Percentiles rank a stretch among this genome's conserved stretches.
phyloP scores from a whole-genome alignment of 179 eudicot genomes.

The Actinidia arguta region DNA sequence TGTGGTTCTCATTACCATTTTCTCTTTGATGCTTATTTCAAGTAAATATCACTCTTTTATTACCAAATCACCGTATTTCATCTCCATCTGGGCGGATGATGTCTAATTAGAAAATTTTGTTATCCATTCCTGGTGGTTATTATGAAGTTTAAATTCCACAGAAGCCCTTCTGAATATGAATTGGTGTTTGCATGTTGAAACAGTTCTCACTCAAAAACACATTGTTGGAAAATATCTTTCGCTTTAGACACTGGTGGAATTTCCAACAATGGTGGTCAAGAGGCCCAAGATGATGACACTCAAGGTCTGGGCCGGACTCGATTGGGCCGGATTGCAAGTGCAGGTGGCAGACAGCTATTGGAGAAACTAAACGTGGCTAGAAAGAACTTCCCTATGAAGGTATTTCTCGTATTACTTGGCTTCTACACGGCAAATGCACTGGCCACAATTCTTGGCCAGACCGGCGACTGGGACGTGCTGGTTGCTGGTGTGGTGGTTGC shows the following conservation, averaged over 20 bases:
- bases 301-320: constrained; percentile 86
- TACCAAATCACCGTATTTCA: not conserved
- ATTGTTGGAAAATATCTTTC: constrained; percentile 56
- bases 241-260: constrained; percentile 82
- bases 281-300: constrained; percentile 48
- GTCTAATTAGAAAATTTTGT: not conserved
- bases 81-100: not conserved
- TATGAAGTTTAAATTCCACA: not conserved
- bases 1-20: not conserved
- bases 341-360: constrained; percentile 78
- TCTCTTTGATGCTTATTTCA: constrained; percentile 10
- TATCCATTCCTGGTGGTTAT: not conserved
- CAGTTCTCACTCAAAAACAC: constrained; percentile 45
- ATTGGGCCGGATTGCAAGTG: constrained; percentile 77
- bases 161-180: not conserved
- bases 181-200: constrained; percentile 24
- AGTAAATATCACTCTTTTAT: not conserved
- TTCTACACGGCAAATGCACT: constrained; percentile 97
- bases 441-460: constrained; percentile 95
- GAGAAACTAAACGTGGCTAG: constrained; percentile 82
- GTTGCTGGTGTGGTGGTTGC: constrained; percentile 97
- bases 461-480: constrained; percentile 97
- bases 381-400: constrained; percentile 89
- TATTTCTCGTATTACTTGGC: constrained; percentile 86
- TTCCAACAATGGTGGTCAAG: constrained; percentile 53